phyloP scores from a whole-genome alignment of 2,329 filamentous ascomycete species.

The Diaporthe australafricana region DNA sequence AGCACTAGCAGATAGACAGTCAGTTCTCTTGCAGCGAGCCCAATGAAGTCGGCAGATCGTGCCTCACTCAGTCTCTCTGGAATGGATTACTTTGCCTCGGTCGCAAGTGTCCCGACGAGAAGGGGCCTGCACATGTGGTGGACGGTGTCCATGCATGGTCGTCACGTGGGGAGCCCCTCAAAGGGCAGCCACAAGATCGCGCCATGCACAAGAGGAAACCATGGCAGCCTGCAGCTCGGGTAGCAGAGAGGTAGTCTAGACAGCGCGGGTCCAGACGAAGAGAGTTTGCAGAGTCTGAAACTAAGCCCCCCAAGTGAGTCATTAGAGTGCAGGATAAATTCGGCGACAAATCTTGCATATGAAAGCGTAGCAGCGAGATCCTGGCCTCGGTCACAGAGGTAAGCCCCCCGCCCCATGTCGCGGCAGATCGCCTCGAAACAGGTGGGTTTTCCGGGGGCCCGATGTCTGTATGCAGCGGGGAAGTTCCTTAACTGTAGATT shows the following conservation, averaged over 20 bases:
- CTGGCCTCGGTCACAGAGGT: not conserved
- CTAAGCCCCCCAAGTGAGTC: not conserved
- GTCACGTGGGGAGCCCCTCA: not conserved
- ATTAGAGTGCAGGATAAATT: not conserved
- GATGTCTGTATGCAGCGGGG: not conserved
- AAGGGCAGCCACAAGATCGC: not conserved
- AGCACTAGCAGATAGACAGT: no score
- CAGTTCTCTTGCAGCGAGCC: no score
- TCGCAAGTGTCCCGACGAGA: not conserved
- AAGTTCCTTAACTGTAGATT: not conserved
- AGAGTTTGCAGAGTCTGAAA: not conserved
- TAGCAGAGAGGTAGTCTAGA: no score
- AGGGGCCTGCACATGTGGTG: not conserved
- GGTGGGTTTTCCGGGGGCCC: not conserved
- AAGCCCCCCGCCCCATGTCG: not conserved
- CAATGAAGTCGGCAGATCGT: not conserved
- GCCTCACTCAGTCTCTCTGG: not conserved
- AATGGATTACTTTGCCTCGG: not conserved
- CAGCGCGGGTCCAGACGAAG: no score
- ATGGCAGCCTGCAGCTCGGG: not conserved
- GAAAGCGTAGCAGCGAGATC: not conserved
- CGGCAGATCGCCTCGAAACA: not conserved
- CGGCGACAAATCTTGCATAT: not conserved
- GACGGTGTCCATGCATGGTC: not conserved
- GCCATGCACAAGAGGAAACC: no score